Base-by-base conservation (phyloP, 345 rosid genomes). In the Sapria himalayana region DNA sequence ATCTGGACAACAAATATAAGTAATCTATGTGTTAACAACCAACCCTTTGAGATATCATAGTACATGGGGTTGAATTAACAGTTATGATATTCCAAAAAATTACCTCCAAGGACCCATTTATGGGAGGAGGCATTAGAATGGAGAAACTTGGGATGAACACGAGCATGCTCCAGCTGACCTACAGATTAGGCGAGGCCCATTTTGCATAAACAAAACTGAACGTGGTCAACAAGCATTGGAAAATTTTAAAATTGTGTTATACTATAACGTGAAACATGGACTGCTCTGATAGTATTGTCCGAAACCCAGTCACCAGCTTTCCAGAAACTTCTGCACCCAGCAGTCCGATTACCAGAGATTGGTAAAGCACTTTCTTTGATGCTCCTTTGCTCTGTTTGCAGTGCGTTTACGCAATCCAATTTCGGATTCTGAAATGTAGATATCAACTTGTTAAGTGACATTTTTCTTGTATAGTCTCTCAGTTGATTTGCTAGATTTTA, bases 61-160 rank as follows among this genome's bases (percentile, higher is more conserved):
- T n/a, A n/a, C n/a, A n/a, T n/a, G n/a, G n/a, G n/a, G n/a, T n/a
- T n/a, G n/a, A n/a, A n/a, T n/a, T n/a, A n/a, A n/a, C n/a, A n/a
- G n/a, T n/a, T n/a, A n/a, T n/a, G n/a, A n/a, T n/a, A n/a, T n/a
- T n/a, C n/a, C n/a, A n/a, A 59, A 38, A 27, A 15, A 38, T 43
- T 33, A 82, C 98, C 98, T 64, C 94, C 98, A 64, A 89, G 79
- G n/a, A 91, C 91, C 98, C 94, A 82, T 52, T 89, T 89, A 54
- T 89, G 98, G 27, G 98, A 89, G 56, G 98, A 81, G 27, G 98
- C 98, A 74, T 89, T 89, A 3, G 94, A 89, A 46, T 89, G 95
- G 41, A 89, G 81, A 69, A 89, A 82, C 66, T 82, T 82, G 9
- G 93, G 94, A 62, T 89, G 91, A 17, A 89, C 75, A 41, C 94